A percentile compares a stretch with the other conserved stretches of the same genome.
Conservation (phyloP, 2,329 filamentous ascomycete genomes). For the Mycocentrospora acerina region DNA sequence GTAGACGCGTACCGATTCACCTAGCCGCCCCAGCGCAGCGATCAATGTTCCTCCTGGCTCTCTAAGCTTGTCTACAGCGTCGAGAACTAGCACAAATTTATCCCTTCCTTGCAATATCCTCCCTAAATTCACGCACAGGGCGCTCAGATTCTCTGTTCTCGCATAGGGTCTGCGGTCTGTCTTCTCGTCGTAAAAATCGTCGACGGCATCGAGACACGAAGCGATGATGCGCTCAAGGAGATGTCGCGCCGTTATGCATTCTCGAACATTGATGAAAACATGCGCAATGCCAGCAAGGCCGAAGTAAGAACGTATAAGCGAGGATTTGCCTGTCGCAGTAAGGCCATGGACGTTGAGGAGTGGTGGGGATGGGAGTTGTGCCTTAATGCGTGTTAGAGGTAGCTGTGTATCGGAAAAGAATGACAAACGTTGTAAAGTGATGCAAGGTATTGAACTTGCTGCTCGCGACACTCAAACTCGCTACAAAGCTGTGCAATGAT, state of each 20-base stretch:
- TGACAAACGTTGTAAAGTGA: conserved; percentile 47
- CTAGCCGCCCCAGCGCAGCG: conserved; percentile 76
- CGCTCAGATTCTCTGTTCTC: conserved; percentile 78
- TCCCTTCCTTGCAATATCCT: conserved; percentile 58
- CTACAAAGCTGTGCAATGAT: conserved; percentile 37
- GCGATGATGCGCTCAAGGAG: conserved; percentile 71
- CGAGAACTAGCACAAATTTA: conserved; percentile 81
- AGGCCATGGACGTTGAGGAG: conserved; percentile 82
- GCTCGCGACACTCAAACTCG: conserved; percentile 47
- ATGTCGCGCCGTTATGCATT: conserved; percentile 78
- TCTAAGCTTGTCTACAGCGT: conserved; percentile 81
- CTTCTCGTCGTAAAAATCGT: conserved; percentile 43
- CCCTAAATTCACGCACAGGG: conserved; percentile 71
- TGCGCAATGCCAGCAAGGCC: conserved; percentile 53
- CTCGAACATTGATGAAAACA: conserved; percentile 66
- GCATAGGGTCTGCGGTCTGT: conserved; percentile 51
- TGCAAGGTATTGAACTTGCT: conserved; percentile 50
- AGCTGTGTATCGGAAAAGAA: not conserved
- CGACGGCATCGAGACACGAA: conserved; percentile 47
- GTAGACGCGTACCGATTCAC: conserved; percentile 67
- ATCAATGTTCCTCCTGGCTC: conserved; percentile 78
- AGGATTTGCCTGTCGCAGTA: conserved; percentile 83
- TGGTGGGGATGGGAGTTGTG: conserved; percentile 66
- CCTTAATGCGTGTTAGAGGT: conserved; percentile 47
- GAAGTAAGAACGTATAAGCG: conserved; percentile 66